Conservation (phyloP, 2,329 filamentous ascomycete species). For the Ophiocordyceps australis region DNA sequence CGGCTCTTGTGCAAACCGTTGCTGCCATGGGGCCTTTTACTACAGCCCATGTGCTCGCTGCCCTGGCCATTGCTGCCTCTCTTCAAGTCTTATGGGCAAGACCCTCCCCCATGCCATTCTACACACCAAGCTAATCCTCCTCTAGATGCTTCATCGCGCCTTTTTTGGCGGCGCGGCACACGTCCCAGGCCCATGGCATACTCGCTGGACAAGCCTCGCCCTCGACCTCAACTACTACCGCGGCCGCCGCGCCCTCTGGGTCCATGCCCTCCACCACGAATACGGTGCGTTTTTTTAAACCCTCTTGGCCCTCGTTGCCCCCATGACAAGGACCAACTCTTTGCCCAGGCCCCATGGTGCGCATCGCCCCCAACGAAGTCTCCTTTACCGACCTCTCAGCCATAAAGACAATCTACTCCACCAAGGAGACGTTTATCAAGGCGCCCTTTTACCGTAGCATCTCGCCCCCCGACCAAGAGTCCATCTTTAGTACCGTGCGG, state of each 20-base stretch:
- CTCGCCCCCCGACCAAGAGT: slow-evolving; percentile 4
- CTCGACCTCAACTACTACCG: slow-evolving; percentile 5
- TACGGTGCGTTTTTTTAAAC: slow-evolving; percentile 9
- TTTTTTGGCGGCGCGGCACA: too few relatives aligned
- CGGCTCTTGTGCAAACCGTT: too few relatives aligned
- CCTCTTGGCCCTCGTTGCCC: too few relatives aligned
- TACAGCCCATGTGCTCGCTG: too few relatives aligned
- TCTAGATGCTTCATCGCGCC: too few relatives aligned
- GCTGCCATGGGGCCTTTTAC: too few relatives aligned
- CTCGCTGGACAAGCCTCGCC: slow-evolving; percentile 5
- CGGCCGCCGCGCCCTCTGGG: slow-evolving; percentile 4
- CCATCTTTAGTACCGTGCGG: slow-evolving; percentile 21
- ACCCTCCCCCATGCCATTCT: too few relatives aligned
- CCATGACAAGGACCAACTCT: too few relatives aligned
- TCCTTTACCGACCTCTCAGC: slow-evolving; percentile 6
- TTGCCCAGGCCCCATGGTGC: slow-evolving; percentile 8
- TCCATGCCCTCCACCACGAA: slow-evolving; percentile 7
- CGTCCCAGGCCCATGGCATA: slow-evolving; percentile 9
- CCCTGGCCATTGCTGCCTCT: too few relatives aligned
- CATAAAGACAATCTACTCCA: slow-evolving; percentile 13
- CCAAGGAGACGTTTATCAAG: slow-evolving; percentile 9
- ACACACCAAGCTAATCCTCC: too few relatives aligned
- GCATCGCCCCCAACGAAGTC: slow-evolving; percentile 8
- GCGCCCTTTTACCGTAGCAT: slow-evolving; percentile 6
- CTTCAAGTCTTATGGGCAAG: too few relatives aligned